These are phyloP conservation scores for Petunia hybrid DNA, from an alignment of 305 asterid species.

Conservation along the genomic window DNA sequence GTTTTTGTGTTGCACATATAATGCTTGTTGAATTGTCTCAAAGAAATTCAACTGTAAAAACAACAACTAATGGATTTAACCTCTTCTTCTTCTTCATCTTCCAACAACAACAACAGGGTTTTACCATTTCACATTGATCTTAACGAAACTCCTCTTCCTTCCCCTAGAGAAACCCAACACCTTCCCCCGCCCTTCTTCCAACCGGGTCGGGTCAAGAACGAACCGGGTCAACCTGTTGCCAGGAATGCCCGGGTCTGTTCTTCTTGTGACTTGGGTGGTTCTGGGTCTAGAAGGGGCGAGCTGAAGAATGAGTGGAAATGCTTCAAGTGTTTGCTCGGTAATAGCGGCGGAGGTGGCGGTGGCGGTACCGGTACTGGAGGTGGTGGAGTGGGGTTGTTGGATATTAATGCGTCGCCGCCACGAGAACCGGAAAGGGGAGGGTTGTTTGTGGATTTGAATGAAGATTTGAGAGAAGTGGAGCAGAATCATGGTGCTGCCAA, in stretches of 20 bases:
- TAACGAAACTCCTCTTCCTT: conserved; percentile 39
- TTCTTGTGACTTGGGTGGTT: conserved; percentile 35
- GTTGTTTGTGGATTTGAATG: conserved; percentile 34
- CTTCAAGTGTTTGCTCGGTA: conserved; percentile 37
- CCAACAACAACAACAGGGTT: conserved; percentile 29
- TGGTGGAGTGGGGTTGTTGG: conserved; percentile 36
- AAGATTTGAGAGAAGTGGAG: conserved; percentile 38
- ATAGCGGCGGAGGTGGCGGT: conserved; percentile 28
- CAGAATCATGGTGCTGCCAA: conserved; percentile 48
- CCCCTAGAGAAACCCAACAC: conserved; percentile 31
- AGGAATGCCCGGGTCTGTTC: conserved; percentile 35
- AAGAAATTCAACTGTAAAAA: conserved; percentile 13
- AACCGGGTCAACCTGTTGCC: background rate
- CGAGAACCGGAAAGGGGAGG: conserved; percentile 33
- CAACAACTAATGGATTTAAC: background rate
- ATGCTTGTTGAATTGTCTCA: conserved; percentile 34
- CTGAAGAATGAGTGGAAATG: conserved; percentile 41
- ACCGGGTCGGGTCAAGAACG: conserved; percentile 20
- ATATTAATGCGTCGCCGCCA: conserved; percentile 35
- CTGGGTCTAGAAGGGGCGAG: conserved; percentile 31
- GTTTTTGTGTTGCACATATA: background rate
- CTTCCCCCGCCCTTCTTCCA: background rate
- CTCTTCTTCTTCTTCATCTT: conserved; percentile 25
- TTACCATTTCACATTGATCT: conserved; percentile 42
- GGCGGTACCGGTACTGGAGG: conserved; percentile 32